Base-by-base conservation (phyloP, 23 red algal genomes). In the Chondrus crispus region DNA sequence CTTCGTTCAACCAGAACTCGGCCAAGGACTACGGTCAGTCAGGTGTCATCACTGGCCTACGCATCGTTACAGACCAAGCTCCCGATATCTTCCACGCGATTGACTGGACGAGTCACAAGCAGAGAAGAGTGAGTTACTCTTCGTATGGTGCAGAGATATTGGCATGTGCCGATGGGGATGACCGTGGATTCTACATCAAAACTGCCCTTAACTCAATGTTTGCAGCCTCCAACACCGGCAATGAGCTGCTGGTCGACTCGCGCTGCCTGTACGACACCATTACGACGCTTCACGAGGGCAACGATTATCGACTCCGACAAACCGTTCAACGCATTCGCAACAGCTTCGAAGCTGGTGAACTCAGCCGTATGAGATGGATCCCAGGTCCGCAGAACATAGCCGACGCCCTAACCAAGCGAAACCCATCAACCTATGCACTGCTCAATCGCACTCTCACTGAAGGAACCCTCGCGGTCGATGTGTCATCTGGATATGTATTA, bases 331-430 rank as follows among this genome's bases (percentile, higher is more conserved):
- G 57, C 10, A 46, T 87, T 29, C 57, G 60, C 14, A 74, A 71
- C 58, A 87, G 83, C 24, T 87, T 87, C 68, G 83, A 87, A 4
- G 19, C 58, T 7, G 36, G 39, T 0, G 58, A 87, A 45, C 18
- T 72, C 14, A 43, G 73, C 41, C 33, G 28, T 29, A 87, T 87
- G 62, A 16, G 62, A 28, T 87, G n/a, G 83, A 87, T 87, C 19
- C 36, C 83, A 24, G 62, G 83, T 3, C 33, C 4, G 5, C 0
- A 0, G 26, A 87, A 87, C 68, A 1, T 49, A 18, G 29, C 83
- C 36, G 60, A 87, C 22, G 62, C 83, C 16, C 4, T 87, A 10
- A 72, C 83, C 14, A 87, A 87, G 49, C 14, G 83, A 13, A 87
- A 87, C n/a, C 60, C 33, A 22, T 52, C 50, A 20, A 72, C 11